Conservation (phyloP, 345 rosid genomes). For the Mangifera indica region DNA sequence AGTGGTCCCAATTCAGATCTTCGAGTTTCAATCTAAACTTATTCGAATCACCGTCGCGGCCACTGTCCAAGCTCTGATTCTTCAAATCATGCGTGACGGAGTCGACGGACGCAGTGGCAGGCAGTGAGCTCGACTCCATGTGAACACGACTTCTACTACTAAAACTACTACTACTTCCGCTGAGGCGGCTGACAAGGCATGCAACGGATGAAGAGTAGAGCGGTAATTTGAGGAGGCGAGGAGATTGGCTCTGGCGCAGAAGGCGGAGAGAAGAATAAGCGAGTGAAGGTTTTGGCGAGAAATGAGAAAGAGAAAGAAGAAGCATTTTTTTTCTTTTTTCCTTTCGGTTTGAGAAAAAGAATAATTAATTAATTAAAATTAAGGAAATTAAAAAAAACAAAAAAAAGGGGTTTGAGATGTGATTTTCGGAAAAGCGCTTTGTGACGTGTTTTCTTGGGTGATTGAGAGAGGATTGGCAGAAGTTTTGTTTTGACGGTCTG, state of each 20-base stretch:
- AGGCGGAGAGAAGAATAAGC: conserved; percentile 17
- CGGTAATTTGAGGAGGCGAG: conserved; percentile 19
- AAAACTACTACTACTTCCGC: conserved; percentile 11
- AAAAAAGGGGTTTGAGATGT: neutral
- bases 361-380: no score
- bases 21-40: conserved; percentile 46
- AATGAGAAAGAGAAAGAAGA: conserved; percentile 14
- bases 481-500: neutral
- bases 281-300: conserved; percentile 25
- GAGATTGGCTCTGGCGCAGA: neutral
- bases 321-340: neutral
- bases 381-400: no score
- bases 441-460: neutral
- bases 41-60: conserved; percentile 20
- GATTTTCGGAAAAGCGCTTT: neutral
- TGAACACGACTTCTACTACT: conserved; percentile 25
- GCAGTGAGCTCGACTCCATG: conserved; percentile 52
- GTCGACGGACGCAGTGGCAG: conserved; percentile 48
- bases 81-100: conserved; percentile 64
- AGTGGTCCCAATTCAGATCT: conserved; percentile 88
- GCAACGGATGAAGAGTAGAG: conserved; percentile 37
- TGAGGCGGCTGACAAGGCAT: conserved; percentile 35
- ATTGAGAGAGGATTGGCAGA: neutral
- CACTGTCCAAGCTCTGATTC: conserved; percentile 52
- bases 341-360: no score